phyloP scores from a whole-genome alignment of 169 alveolate genomes.

The Blepharisma undulans region DNA sequence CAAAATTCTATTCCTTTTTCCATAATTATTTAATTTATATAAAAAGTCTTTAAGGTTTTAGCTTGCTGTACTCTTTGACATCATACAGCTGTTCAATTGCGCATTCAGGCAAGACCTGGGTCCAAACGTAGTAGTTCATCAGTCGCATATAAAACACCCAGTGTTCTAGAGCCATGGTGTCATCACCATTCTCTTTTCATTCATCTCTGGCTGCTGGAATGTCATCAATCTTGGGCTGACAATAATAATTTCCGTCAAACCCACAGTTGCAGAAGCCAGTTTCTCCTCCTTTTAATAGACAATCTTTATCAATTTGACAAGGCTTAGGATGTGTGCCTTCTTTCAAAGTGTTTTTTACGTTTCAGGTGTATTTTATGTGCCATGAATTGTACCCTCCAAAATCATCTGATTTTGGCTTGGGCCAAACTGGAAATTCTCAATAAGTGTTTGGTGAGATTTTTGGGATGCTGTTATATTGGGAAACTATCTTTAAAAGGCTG shows the following conservation, averaged over 20 bases:
- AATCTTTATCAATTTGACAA: neutral
- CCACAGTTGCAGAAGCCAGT: neutral
- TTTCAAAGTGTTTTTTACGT: neutral
- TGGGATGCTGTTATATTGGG: neutral
- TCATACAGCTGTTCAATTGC: neutral
- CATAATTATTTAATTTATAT: neutral
- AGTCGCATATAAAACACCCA: neutral
- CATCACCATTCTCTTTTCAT: neutral
- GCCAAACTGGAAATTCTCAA: neutral
- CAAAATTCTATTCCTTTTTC: conserved; percentile 17
- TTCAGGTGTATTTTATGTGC: neutral
- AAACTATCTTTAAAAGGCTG: neutral
- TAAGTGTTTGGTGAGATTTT: neutral
- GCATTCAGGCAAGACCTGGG: neutral
- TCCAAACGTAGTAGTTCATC: neutral
- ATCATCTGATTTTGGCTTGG: neutral
- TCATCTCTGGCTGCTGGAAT: neutral
- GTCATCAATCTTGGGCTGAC: neutral
- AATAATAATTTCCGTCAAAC: conserved; percentile 17
- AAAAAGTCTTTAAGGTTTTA: neutral
- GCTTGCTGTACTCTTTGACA: neutral
- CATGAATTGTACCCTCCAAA: neutral
- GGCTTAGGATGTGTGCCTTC: neutral
- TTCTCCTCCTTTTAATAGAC: neutral
- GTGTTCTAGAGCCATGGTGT: neutral